phyloP scores from a whole-genome alignment of 2,329 filamentous ascomycete genomes.

The Lecanicillium sp. region DNA sequence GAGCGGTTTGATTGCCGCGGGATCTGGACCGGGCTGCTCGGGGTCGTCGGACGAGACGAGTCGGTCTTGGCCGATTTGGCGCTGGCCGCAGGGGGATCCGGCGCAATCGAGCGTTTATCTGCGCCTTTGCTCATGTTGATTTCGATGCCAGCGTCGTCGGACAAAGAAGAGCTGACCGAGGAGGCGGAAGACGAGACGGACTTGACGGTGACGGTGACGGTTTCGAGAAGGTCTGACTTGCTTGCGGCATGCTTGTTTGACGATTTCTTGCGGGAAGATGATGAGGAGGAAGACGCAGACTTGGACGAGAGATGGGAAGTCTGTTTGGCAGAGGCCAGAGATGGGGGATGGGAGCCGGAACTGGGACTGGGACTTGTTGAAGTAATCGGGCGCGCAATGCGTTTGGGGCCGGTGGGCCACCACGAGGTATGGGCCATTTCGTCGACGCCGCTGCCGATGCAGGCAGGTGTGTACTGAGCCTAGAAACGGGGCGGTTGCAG shows the following conservation, averaged over 20 bases:
- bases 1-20: constrained; percentile 5
- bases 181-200: not conserved
- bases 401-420: too few species aligned
- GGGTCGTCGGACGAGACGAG: not conserved
- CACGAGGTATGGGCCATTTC: too few species aligned
- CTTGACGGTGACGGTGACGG: constrained; percentile 1
- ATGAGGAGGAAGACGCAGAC: too few species aligned
- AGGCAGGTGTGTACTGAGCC: too few species aligned
- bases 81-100: not conserved
- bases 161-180: not conserved
- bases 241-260: constrained; percentile 12
- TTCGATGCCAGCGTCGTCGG: not conserved
- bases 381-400: too few species aligned
- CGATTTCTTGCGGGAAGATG: constrained; percentile 1
- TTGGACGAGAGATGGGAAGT: too few species aligned
- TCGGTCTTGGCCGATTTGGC: not conserved
- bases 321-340: too few species aligned
- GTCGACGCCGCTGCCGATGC: too few species aligned
- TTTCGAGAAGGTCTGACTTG: constrained; percentile 4
- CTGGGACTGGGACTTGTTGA: too few species aligned
- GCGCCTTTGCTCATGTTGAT: constrained; percentile 6
- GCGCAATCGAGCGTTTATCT: constrained; percentile 3
- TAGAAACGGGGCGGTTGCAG: too few species aligned
- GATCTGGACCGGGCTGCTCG: constrained; percentile 7
- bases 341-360: too few species aligned